Percentiles rank a stretch among this genome's conserved stretches.
Evolutionary conservation across 768 basidiomycete species (phyloP).

Genomic region (Pisolithus albus): DNA sequence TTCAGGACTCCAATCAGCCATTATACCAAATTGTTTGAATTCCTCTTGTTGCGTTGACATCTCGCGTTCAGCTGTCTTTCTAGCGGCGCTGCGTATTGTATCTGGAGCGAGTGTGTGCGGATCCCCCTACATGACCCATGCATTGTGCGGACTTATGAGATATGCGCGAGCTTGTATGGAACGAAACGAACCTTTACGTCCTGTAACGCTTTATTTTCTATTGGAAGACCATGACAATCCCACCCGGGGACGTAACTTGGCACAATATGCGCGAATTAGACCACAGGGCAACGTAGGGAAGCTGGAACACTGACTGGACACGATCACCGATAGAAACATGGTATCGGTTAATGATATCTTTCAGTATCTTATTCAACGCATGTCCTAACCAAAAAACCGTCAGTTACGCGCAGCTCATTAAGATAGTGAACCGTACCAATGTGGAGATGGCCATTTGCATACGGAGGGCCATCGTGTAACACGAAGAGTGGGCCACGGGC

Average conservation of each 20-base stretch:
- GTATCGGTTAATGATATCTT: slow-evolving; percentile 92
- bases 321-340: slow-evolving; percentile 69
- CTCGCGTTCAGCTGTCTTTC: slow-evolving; percentile 64
- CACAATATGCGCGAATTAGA: slow-evolving; percentile 1
- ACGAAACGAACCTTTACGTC: slow-evolving; percentile 54
- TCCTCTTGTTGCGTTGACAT: slow-evolving; percentile 72
- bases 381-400: slow-evolving; percentile 53
- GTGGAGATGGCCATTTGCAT: slow-evolving; percentile 93
- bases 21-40: slow-evolving; percentile 76
- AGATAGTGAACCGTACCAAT: slow-evolving; percentile 54
- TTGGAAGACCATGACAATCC: slow-evolving; percentile 97
- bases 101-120: slow-evolving; percentile 48
- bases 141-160: neutral
- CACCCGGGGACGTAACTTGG: slow-evolving; percentile 91
- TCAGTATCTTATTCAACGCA: slow-evolving; percentile 91
- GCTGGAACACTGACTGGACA: slow-evolving; percentile 59
- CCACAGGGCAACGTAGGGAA: neutral
- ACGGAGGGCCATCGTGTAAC: slow-evolving; percentile 93
- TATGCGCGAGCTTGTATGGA: neutral
- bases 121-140: slow-evolving; percentile 38
- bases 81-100: slow-evolving; percentile 64
- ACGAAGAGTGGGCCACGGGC: slow-evolving; percentile 67
- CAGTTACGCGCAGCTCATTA: neutral
- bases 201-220: slow-evolving; percentile 88
- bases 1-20: slow-evolving; percentile 79